Percentiles rank a stretch among this genome's conserved stretches.
Evolutionary conservation across 2,329 filamentous ascomycete species (phyloP).

Genomic region (Fusarium austroafricanum): DNA sequence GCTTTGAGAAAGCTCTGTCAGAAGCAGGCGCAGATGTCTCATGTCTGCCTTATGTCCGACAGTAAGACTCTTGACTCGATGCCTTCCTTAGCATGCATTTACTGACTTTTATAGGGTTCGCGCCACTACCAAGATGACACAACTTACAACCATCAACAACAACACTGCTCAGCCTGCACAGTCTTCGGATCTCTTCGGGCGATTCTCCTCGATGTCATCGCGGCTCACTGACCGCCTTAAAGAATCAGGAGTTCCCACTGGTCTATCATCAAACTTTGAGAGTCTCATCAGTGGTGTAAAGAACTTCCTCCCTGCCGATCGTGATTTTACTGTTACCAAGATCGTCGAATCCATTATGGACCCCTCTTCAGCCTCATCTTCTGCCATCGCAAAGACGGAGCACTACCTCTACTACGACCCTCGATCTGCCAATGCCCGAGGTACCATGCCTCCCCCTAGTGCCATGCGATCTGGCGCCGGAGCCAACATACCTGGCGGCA

Average conservation of each 20-base stretch:
- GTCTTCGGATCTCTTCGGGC: slow-evolving; percentile 86
- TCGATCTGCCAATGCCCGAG: slow-evolving; percentile 89
- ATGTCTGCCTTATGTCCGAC: slow-evolving; percentile 85
- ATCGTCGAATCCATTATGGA: slow-evolving; percentile 99
- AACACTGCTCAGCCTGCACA: slow-evolving; percentile 71
- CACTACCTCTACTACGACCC: slow-evolving; percentile 98
- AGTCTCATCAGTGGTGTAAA: slow-evolving; percentile 96
- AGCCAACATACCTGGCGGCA: slow-evolving; percentile 59
- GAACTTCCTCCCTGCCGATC: slow-evolving; percentile 96
- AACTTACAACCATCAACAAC: slow-evolving; percentile 91
- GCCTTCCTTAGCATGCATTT: not conserved
- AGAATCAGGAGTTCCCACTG: slow-evolving; percentile 81
- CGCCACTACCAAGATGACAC: slow-evolving; percentile 96
- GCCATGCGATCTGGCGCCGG: slow-evolving; percentile 61
- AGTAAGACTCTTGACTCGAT: slow-evolving; percentile 62
- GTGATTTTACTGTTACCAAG: slow-evolving; percentile 95
- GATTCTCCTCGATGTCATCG: slow-evolving; percentile 91
- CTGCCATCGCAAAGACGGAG: slow-evolving; percentile 95
- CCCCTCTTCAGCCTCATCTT: slow-evolving; percentile 86
- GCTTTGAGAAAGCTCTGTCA: slow-evolving; percentile 86
- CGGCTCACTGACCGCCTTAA: slow-evolving; percentile 94
- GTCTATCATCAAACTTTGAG: slow-evolving; percentile 83
- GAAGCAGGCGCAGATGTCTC: slow-evolving; percentile 80
- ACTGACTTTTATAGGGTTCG: slow-evolving; percentile 71
- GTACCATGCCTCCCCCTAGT: slow-evolving; percentile 87